Conservation (phyloP, 163 green algal species). For the Chlorella variabilis region DNA sequence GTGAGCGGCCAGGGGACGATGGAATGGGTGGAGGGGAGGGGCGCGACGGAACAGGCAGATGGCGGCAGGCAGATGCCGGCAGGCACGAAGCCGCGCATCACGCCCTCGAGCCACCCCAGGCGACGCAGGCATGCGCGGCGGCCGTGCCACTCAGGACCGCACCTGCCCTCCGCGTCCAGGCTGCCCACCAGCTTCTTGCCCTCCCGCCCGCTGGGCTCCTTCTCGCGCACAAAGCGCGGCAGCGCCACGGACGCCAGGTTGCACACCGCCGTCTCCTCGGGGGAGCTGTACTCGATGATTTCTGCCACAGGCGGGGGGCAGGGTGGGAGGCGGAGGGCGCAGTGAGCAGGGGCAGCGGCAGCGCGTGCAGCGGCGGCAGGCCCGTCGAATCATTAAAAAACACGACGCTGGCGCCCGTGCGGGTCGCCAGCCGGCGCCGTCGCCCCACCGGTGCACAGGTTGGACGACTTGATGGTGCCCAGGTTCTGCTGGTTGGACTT, state of each 20-base stretch:
- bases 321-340: no score
- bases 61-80: no score
- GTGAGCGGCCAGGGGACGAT: conserved; percentile 50
- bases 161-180: conserved; percentile 66
- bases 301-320: no score
- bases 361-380: no score
- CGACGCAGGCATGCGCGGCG: no score
- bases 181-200: conserved; percentile 79
- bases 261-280: conserved; percentile 98
- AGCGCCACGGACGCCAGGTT: conserved; percentile 99
- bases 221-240: conserved; percentile 81
- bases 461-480: conserved; percentile 99
- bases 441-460: conserved; percentile 92
- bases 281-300: conserved; percentile 97
- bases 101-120: no score
- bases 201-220: conserved; percentile 58
- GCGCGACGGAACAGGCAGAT: background rate
- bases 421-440: no score
- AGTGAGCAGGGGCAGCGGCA: background rate
- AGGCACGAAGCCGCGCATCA: no score
- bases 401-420: no score
- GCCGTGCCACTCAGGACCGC: no score
- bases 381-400: no score
- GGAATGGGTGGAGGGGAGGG: background rate
- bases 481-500: conserved; percentile 98